phyloP scores from a whole-genome alignment of 2,329 filamentous ascomycete species.

The Huntiella decipiens region DNA sequence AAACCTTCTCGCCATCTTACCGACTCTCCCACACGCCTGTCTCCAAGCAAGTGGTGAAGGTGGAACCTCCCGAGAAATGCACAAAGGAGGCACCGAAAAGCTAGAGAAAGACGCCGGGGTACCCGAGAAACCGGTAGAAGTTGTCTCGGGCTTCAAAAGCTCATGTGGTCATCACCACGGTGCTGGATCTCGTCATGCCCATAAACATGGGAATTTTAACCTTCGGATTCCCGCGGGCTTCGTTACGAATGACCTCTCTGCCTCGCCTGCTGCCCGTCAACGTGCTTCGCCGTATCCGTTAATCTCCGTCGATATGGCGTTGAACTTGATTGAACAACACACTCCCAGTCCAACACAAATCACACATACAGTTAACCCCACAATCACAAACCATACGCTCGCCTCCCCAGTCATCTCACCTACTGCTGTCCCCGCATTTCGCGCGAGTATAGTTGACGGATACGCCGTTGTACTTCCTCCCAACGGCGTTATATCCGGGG shows the following conservation, averaged over 20 bases:
- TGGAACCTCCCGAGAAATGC: conserved; percentile 58
- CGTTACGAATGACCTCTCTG: conserved; percentile 39
- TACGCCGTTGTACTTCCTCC: conserved; percentile 62
- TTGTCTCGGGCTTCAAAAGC: conserved; percentile 16
- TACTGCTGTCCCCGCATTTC: conserved; percentile 79
- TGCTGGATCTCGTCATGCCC: conserved; percentile 28
- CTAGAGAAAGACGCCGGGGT: conserved; percentile 34
- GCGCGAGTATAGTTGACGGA: conserved; percentile 91
- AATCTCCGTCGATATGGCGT: conserved; percentile 67
- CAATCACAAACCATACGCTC: conserved; percentile 59
- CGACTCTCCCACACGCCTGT: conserved; percentile 89
- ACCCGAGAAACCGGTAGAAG: not conserved
- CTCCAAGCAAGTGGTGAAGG: conserved; percentile 53
- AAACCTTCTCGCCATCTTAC: conserved; percentile 75
- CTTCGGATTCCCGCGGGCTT: conserved; percentile 12
- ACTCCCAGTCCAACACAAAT: conserved; percentile 37
- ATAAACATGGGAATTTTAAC: conserved; percentile 38
- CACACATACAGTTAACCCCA: conserved; percentile 14
- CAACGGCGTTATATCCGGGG: conserved; percentile 48
- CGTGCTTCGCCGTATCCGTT: conserved; percentile 83
- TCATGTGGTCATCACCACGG: conserved; percentile 12
- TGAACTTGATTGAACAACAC: conserved; percentile 51
- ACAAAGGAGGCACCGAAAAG: conserved; percentile 63
- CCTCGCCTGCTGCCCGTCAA: conserved; percentile 51
- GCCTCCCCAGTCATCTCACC: conserved; percentile 63